Evolutionary conservation across 805 yeast species (phyloP), one percentile per base, ranked within the genome.

Genomic region (Yarrowia alimentaria): DNA sequence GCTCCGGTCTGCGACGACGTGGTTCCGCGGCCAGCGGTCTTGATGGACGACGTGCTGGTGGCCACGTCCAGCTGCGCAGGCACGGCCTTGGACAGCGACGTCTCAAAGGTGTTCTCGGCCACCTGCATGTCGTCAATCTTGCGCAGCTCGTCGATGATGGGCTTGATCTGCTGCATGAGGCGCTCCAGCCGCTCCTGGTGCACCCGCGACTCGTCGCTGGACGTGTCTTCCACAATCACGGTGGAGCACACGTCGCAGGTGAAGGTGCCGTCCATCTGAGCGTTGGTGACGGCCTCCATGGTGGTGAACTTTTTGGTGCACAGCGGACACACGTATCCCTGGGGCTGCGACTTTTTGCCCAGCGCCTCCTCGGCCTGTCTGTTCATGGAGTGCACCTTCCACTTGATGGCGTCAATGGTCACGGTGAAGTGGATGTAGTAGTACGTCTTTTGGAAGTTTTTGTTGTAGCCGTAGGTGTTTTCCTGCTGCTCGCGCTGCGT

Each of bases 321-420:
- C 18, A 83, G 71, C 7, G 95, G 90, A 64, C 99, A 93, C 54
- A 86, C 76, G 63, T 85, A 93, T 3, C 98, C 99, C 61, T 93
- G 95, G 1, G 97, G 95, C 58, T 88, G 90, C 19, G 88, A 81
- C 60, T 83, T 85, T 29, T 81, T 85, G 47, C 87, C 81, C 68
- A 91, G 77, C 60, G 89, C 95, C 56, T 84, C 86, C 62, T 87
- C 87, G 52, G 90, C 73, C 51, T 74, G 65, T 58, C 82, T 83
- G 11, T 87, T 97, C 20, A 93, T 76, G 38, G 85, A 79, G 64
- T 91, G 96, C 54, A 91, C 85, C 62, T 90, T 89, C 98, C 98
- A 93, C 67, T 93, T 93, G 63, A 93, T 80, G 3, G 96, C 80
- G 68, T 93, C 99, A 31, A 93, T 86, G 0, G 98, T 95, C 65